Evolutionary conservation across 768 basidiomycete species (phyloP), one percentile per base, ranked within the genome.

Genomic region (Melanogaster broomeanus): DNA sequence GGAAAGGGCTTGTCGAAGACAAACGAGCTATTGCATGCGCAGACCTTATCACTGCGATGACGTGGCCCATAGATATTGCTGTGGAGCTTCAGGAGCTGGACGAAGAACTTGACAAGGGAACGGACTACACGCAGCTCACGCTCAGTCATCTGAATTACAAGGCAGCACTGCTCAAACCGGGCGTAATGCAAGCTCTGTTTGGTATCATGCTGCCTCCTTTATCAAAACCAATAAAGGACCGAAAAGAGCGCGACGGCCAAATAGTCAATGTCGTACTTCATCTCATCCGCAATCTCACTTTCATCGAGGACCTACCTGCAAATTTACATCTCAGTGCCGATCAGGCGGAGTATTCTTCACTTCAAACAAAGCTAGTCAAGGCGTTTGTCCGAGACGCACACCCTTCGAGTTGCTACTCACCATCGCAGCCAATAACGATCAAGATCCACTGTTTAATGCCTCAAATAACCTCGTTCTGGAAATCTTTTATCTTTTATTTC

Each of bases 61-160:
- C 96, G 2, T 99, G 97, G 97, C 97, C 97, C 1, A 96, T 99
- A 48, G 92, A 98, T 69, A 76, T 98, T 56, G 90, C 93, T 1
- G 90, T 92, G 61, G 97, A 98, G 70, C 76, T 99, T 56, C 90
- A 88, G 61, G 97, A 98, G 63, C 82, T 98, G 48, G 80, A 83
- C 60, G 90, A 93, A 39, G 90, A 87, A 34, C 59, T 83, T 18
- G 90, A 90, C 68, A 83, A 80, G 53, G 83, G 86, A 16, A 83
- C 91, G 15, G 97, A 99, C 67, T 98, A 94, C 69, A 93, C 93
- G 0, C 85, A 87, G 53, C 79, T 98, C 7, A 67, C 87, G 40
- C 69, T 81, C 61, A 88, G 88, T 57, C 96, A 98, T 66, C 72
- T 92, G 24, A 76, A 86, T 58, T 99, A 98, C 82, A 99, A 99